Percentiles rank a stretch among this genome's conserved stretches.
phyloP scores from a whole-genome alignment of 2,329 filamentous ascomycete species.

The Pseudopithomyces maydicus region DNA sequence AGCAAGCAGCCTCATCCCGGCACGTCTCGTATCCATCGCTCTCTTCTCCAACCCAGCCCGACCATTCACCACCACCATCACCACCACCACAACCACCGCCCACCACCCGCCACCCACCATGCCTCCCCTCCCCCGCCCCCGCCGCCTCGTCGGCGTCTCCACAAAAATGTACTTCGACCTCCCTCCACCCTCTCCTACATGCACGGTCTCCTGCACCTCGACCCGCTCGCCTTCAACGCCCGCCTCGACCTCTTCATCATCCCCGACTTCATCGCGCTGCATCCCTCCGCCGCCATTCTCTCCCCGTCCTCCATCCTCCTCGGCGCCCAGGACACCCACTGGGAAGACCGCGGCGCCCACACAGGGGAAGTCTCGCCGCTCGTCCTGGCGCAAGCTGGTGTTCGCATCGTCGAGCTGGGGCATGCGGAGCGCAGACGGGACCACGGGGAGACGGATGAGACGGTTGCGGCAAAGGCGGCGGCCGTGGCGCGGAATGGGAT shows the following conservation, averaged over 20 bases:
- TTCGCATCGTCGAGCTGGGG: constrained; percentile 75
- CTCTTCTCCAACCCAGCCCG: background rate
- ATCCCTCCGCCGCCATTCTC: constrained; percentile 57
- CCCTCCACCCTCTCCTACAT: constrained; percentile 61
- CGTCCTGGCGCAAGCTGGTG: constrained; percentile 70
- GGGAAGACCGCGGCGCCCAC: constrained; percentile 72
- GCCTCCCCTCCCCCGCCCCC: constrained; percentile 47
- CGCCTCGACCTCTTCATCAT: constrained; percentile 75
- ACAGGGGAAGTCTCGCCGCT: constrained; percentile 78
- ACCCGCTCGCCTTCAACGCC: constrained; percentile 59
- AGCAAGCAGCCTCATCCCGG: background rate
- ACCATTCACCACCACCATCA: background rate
- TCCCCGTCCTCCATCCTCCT: constrained; percentile 60
- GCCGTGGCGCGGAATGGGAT: constrained; percentile 72
- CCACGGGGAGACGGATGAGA: constrained; percentile 75
- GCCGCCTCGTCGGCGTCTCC: constrained; percentile 73
- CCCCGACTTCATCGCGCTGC: constrained; percentile 75
- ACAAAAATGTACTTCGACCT: constrained; percentile 83
- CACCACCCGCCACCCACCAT: constrained; percentile 16
- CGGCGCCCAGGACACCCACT: constrained; percentile 78
- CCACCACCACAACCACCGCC: background rate
- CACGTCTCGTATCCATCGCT: background rate
- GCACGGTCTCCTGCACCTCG: constrained; percentile 48
- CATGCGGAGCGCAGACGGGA: constrained; percentile 77
- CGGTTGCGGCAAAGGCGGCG: constrained; percentile 70